These are phyloP conservation scores for Boletus vermiculosoides DNA, from an alignment of 768 basidiomycete species.

Conservation along the genomic window DNA sequence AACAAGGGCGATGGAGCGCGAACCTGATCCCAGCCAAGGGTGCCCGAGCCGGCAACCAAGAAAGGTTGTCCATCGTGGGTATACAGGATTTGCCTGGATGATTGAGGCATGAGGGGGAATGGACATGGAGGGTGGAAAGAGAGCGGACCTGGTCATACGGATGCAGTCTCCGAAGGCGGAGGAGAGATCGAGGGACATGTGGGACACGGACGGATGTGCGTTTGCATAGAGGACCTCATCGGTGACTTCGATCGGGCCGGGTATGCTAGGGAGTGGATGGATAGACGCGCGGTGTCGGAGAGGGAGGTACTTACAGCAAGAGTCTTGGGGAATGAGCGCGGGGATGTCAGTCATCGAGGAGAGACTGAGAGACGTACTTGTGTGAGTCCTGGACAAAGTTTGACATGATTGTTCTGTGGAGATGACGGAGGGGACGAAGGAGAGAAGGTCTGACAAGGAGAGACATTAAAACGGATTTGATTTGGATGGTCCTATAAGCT, in stretches of 20 bases:
- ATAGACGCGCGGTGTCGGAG: neutral
- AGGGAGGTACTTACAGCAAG: constrained; percentile 39
- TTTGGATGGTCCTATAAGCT: neutral
- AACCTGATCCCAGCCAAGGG: constrained; percentile 95
- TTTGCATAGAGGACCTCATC: constrained; percentile 87
- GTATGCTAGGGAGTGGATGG: constrained; percentile 42
- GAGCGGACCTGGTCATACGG: constrained; percentile 66
- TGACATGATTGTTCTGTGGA: constrained; percentile 15
- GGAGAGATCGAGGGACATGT: constrained; percentile 86
- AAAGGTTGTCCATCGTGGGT: constrained; percentile 84
- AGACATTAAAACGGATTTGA: neutral
- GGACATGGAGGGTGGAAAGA: neutral
- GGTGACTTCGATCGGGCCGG: constrained; percentile 62
- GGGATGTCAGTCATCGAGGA: constrained; percentile 24
- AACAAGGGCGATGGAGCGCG: constrained; percentile 13
- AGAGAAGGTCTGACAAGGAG: neutral
- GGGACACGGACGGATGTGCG: constrained; percentile 87
- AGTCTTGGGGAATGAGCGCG: constrained; percentile 37
- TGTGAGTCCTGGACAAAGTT: constrained; percentile 41
- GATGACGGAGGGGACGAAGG: neutral
- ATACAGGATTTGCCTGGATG: constrained; percentile 65
- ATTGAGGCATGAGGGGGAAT: neutral
- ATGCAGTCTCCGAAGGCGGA: constrained; percentile 87
- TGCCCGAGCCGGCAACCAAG: constrained; percentile 91
- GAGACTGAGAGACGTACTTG: constrained; percentile 43